Base-by-base conservation (phyloP, 1,139 yeast genomes). In the Arxiozyma slooffiae region DNA sequence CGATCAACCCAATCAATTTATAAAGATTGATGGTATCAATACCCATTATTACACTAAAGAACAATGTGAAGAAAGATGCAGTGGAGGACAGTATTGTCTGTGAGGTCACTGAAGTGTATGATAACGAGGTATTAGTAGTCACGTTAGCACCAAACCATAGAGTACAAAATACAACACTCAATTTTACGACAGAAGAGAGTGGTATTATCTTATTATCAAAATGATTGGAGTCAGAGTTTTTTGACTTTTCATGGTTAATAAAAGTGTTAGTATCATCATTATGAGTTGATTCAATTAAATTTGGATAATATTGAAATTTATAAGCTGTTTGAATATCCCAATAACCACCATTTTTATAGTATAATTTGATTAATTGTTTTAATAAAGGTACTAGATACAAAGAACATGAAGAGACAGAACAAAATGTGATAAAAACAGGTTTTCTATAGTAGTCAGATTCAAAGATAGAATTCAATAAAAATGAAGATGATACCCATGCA, bases 41-140 rank as follows among this genome's bases (percentile, higher is more conserved):
- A 24, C 80, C 73, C 54, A 81, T 81, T n/a, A 85, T 53, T 50
- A 81, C 79, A 0, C 97, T 97, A 18, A 90, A 75, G 4, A 89
- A 59, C 45, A 92, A 74, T 0, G 98, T 92, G 76, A 92, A 92
- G 63, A 92, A 88, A 14, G 96, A 85, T 7, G 95, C 84, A 0
- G 97, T 89, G 43, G 96, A 85, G 8, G 96, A 84, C 41, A 92
- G 70, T 38, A 92, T 90, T 3, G 97, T 92, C 61, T 94, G 97
- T 18, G 92, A 83, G 7, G 95, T 94, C 38, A 90, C 97, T 16
- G 92, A 82, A 0, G 97, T 92, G 67, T 83, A 90, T 38, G 85
- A 76, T 50, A 90, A 74, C 21, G 95, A 82, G 0, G 95, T 86
- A 67, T 92, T 92, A 39, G 94, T 88, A 50, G 86, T 82, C 55